Base-by-base conservation (phyloP, 371 early-diverging fungal genomes). In the Mucor saturninus region DNA sequence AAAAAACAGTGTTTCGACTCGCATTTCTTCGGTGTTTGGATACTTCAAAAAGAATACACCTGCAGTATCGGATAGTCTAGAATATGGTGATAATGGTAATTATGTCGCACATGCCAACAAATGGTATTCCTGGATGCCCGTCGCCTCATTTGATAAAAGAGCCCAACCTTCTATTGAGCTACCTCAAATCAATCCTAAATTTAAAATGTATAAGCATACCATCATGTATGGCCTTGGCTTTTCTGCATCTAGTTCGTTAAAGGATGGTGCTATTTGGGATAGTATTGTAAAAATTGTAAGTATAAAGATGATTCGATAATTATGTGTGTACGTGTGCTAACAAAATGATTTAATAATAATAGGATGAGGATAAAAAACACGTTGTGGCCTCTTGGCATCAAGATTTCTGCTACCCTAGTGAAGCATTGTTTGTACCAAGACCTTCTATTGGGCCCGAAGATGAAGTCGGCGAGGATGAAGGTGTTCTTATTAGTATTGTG, bases 401-500 rank as follows among this genome's bases (percentile, higher is more conserved):
- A 59, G 72, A 73, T 31, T 64, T 73, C 51, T 93, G 93, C 68
- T 91, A 86, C 55, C 91, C 93, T 29, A 86, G 90, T 40, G 89
- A 91, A 76, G 83, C 90, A 2, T 67, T 87, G 5, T 91, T 90
- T 71, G 79, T 92, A 15, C 89, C 91, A 29, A 77, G 75, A 40
- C 72, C 75, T 26, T 56, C 75, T 6, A 61, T 45, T 31, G 68
- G 67, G n/a, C 53, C 69, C n/a, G 72, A 68, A n/a, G 76, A 75
- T 32, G 61, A 73, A 62, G 77, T 74, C n/a, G 76, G 73, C n/a
- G 93, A 93, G 73, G 93, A 91, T 68, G 83, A 85, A 39, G 93
- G 92, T 38, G 89, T 85, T 7, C 42, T 93, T 37, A 61, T 93
- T 39, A 88, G 89, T 57, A 76, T 91, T 52, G 89, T 93, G 10